phyloP scores from a whole-genome alignment of 129 eudicot genomes.

The Gnaphalium uliginosum region DNA sequence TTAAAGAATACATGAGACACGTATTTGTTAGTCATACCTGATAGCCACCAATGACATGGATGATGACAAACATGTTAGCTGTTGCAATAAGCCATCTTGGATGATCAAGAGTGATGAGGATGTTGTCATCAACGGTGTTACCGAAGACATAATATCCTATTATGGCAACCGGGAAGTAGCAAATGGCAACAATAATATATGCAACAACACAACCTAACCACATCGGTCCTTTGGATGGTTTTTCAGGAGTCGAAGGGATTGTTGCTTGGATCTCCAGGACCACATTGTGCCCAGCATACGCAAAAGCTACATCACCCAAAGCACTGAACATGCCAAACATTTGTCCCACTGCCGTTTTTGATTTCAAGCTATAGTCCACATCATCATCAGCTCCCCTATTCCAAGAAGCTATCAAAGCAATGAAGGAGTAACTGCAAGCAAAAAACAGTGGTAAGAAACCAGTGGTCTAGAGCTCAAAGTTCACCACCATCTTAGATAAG shows the following conservation, averaged over 20 bases:
- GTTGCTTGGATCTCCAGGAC: conserved; percentile 88
- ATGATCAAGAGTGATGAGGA: conserved; percentile 50
- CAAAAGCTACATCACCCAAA: conserved; percentile 66
- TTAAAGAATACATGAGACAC: background rate
- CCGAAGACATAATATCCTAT: conserved; percentile 60
- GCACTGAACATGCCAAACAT: conserved; percentile 49
- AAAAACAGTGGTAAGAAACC: background rate
- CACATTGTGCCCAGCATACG: conserved; percentile 76
- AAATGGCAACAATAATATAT: conserved; percentile 54
- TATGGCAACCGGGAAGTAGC: conserved; percentile 73
- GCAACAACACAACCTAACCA: conserved; percentile 74
- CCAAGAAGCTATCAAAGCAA: conserved; percentile 57
- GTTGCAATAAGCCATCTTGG: conserved; percentile 70
- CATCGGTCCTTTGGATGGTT: conserved; percentile 64
- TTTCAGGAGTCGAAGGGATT: conserved; percentile 77
- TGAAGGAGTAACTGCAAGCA: conserved; percentile 50
- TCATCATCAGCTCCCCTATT: conserved; percentile 37
- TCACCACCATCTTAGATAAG: conserved; percentile 2
- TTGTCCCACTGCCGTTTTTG: conserved; percentile 28
- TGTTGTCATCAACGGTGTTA: conserved; percentile 58
- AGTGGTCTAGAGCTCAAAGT: conserved; percentile 7
- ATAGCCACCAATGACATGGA: conserved; percentile 79
- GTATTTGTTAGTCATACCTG: conserved; percentile 39
- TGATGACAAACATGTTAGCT: conserved; percentile 62
- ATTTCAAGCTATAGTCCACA: conserved; percentile 48